Evolutionary conservation across 306 rosid genomes (phyloP).

Genomic region (Senna tora): DNA sequence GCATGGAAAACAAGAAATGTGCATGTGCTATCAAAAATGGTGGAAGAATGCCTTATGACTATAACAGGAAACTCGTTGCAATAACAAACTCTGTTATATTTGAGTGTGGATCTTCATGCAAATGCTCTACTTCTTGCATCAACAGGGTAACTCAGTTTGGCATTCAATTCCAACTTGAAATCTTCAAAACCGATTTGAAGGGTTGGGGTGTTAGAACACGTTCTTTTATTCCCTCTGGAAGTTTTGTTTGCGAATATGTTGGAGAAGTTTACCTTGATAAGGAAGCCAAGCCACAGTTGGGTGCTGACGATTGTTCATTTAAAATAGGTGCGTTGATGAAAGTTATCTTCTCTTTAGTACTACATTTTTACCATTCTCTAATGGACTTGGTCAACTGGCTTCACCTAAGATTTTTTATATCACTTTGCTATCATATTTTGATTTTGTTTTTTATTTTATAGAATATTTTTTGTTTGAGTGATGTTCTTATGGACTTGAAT

Average conservation of each 20-base stretch:
- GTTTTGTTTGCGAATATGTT: slow-evolving; percentile 50
- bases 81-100: slow-evolving; percentile 15
- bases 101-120: slow-evolving; percentile 49
- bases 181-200: slow-evolving; percentile 32
- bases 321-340: slow-evolving; percentile 22
- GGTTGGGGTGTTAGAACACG: slow-evolving; percentile 61
- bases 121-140: slow-evolving; percentile 43
- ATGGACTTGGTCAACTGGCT: too few species aligned
- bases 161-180: slow-evolving; percentile 43
- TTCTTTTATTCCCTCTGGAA: slow-evolving; percentile 44
- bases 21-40: slow-evolving; percentile 43
- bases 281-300: not conserved
- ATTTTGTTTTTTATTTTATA: too few species aligned
- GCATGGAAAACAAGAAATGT: slow-evolving; percentile 29
- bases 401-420: not conserved
- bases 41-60: slow-evolving; percentile 23
- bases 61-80: slow-evolving; percentile 1
- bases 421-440: too few species aligned
- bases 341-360: not conserved
- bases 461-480: too few species aligned
- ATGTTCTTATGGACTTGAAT: too few species aligned
- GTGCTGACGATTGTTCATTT: not conserved
- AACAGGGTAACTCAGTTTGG: slow-evolving; percentile 42
- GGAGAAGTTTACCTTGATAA: slow-evolving; percentile 37
- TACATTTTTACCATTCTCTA: too few species aligned